phyloP scores from a whole-genome alignment of 352 stramenopile species.

The Globisporangium uncinulatum region DNA sequence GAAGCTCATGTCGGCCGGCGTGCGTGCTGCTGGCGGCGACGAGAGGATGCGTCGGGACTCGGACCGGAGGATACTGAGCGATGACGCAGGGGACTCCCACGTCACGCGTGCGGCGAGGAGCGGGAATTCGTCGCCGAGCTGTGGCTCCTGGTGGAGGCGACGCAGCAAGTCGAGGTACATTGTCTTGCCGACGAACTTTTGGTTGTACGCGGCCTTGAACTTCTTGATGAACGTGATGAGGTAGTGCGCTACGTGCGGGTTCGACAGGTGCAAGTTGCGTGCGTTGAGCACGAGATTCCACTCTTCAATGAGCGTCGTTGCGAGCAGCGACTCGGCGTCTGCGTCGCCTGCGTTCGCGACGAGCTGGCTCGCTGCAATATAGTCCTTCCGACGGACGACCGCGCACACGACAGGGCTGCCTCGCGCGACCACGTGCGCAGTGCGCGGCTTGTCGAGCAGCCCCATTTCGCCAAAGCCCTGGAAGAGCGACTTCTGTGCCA shows the following conservation, averaged over 20 bases:
- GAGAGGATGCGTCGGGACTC: slow-evolving; percentile 61
- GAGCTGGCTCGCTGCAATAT: slow-evolving; percentile 39
- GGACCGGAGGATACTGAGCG: slow-evolving; percentile 58
- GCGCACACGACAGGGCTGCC: slow-evolving; percentile 30
- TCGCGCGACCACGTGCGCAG: slow-evolving; percentile 39
- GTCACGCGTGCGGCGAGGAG: slow-evolving; percentile 46
- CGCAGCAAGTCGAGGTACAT: slow-evolving; percentile 68
- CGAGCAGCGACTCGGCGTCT: slow-evolving; percentile 50
- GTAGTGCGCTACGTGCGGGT: slow-evolving; percentile 58
- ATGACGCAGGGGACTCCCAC: slow-evolving; percentile 51
- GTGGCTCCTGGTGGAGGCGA: slow-evolving; percentile 50
- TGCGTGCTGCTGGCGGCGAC: slow-evolving; percentile 25
- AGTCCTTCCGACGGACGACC: slow-evolving; percentile 41
- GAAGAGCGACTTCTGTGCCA: slow-evolving; percentile 53
- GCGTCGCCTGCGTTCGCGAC: slow-evolving; percentile 23
- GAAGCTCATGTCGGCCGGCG: slow-evolving; percentile 42
- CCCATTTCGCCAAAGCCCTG: slow-evolving; percentile 82
- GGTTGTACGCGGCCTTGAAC: slow-evolving; percentile 71
- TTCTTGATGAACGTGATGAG: slow-evolving; percentile 71
- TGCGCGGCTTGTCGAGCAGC: slow-evolving; percentile 49
- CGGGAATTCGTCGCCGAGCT: slow-evolving; percentile 44
- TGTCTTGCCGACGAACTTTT: slow-evolving; percentile 74
- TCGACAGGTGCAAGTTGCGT: slow-evolving; percentile 55
- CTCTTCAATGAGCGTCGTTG: slow-evolving; percentile 62
- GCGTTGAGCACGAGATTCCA: slow-evolving; percentile 61